Base-by-base conservation (phyloP, 2,329 filamentous ascomycete genomes). In the Rutstroemia sp. region DNA sequence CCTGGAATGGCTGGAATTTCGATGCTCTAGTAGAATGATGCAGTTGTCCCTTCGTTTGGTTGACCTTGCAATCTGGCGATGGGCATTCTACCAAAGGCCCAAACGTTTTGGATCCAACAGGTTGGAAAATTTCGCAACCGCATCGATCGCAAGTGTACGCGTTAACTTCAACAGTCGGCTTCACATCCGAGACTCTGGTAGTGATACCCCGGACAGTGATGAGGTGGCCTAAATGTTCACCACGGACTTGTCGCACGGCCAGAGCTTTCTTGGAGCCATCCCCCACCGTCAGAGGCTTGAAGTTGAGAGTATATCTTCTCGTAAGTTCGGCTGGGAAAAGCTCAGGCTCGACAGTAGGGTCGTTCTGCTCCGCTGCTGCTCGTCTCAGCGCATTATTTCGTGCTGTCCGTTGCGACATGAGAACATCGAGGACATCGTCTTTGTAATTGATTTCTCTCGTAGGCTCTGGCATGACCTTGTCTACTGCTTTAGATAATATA, bases 91-190 rank as follows among this genome's bases (percentile, higher is more conserved):
- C 82, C 60, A 99, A 77, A 2, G 94, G 94, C 1, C 89, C 87
- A 68, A 91, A 99, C 64, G 95, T 89, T 73, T 92, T 96, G 56
- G 91, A 87, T 57, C 83, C 89, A 66, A 99, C 82, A 3, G 95
- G 92, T 73, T 99, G 94, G 79, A 97, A 99, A 67, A 99, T 92
- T 73, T 99, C 94, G 70, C 88, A 92, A 57, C 94, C 94, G 68
- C 94, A 99, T 60, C 90, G 86, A 72, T 99, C 94, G 73, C 94
- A 99, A 53, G 92, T 94, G 73, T 99, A 99, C 39, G 94, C 94
- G 71, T 95, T 96, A 68, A 99, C 95, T 69, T 92, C 88, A n/a
- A 97, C 89, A 10, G 94, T 85, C 39, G 94, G 94, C 77, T 99
- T 99, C 65, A 99, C 94, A 69, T 99, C 94, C 2, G 94, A 96